A percentile compares a stretch with the other conserved stretches of the same genome.
These are phyloP conservation scores for Ceratocystiopsis sp. DNA, from an alignment of 2,329 filamentous ascomycete genomes.

Conservation along the genomic window DNA sequence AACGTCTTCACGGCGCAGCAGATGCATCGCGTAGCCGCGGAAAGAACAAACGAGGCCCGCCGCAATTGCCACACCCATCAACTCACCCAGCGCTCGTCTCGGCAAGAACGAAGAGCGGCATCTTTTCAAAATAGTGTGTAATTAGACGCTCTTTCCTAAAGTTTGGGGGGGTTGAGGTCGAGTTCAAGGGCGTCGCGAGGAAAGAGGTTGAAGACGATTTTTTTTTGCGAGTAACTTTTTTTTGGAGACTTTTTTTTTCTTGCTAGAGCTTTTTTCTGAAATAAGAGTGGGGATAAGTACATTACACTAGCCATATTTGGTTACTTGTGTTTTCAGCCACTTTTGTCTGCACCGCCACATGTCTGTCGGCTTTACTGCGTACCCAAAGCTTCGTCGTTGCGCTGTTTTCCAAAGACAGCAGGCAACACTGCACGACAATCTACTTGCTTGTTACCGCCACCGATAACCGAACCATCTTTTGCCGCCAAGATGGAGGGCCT, in stretches of 20 bases:
- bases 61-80: constrained; percentile 1
- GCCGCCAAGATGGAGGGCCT: constrained; percentile 63
- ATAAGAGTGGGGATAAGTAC: constrained; percentile 2
- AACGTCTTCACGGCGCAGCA: background rate
- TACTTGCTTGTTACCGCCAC: too few species aligned
- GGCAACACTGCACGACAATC: constrained; percentile 1
- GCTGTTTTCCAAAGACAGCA: constrained; percentile 5
- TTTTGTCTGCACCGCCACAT: constrained; percentile 1
- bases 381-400: background rate
- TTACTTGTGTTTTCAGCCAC: too few species aligned
- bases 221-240: constrained; percentile 7
- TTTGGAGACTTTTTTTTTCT: constrained; percentile 10
- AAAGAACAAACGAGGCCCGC: background rate
- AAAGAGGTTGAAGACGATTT: too few species aligned
- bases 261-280: constrained; percentile 9
- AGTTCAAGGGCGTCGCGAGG: constrained; percentile 1
- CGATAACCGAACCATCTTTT: background rate
- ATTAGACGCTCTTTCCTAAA: background rate
- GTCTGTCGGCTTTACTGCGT: background rate
- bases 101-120: constrained; percentile 84
- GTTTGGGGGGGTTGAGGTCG: background rate
- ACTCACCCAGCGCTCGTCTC: constrained; percentile 73
- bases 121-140: constrained; percentile 23
- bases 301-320: constrained; percentile 4
- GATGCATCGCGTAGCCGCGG: background rate